Evolutionary conservation across 1,284 basidiomycete species (phyloP).

Genomic region (Ceratobasidium sp.): DNA sequence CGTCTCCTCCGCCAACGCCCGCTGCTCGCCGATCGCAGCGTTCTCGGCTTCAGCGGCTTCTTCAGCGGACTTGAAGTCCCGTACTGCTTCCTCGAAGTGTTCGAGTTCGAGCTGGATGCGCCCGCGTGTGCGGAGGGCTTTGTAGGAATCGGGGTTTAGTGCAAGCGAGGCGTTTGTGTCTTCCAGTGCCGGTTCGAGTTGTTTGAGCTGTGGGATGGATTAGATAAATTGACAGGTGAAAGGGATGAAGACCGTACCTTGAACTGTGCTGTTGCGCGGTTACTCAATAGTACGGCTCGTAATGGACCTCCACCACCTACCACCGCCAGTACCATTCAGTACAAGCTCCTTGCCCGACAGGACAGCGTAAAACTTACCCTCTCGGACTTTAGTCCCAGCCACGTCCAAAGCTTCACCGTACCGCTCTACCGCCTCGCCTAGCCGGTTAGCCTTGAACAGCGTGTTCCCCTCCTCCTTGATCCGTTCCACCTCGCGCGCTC

Average conservation of each 20-base stretch:
- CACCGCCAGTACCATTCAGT: constrained; percentile 60
- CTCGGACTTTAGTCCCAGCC: constrained; percentile 22
- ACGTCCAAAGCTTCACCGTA: constrained; percentile 77
- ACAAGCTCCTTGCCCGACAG: constrained; percentile 52
- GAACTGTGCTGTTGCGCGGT: constrained; percentile 84
- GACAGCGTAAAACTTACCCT: constrained; percentile 50
- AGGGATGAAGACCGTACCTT: constrained; percentile 64
- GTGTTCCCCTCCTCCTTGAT: constrained; percentile 88
- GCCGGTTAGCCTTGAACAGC: constrained; percentile 75
- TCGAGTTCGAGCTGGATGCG: constrained; percentile 82
- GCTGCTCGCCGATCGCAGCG: constrained; percentile 72
- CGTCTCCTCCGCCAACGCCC: constrained; percentile 73
- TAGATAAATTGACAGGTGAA: background rate
- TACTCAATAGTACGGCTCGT: constrained; percentile 82
- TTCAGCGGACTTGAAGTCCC: constrained; percentile 82
- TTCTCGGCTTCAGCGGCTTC: constrained; percentile 73
- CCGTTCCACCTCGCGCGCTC: constrained; percentile 81
- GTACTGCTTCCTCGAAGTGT: constrained; percentile 77
- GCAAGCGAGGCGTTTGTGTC: constrained; percentile 78
- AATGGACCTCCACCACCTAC: constrained; percentile 82
- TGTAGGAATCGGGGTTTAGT: constrained; percentile 78
- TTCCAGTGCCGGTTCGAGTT: constrained; percentile 73
- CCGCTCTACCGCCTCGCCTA: constrained; percentile 74
- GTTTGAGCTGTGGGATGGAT: constrained; percentile 65
- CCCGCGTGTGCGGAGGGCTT: constrained; percentile 87